Evolutionary conservation across 345 rosid genomes (phyloP).

Genomic region (Citrus sinensis): DVS_A1.0 CM039166.1:23764501-23765000

Average conservation of each 20-base stretch:
- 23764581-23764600: not conserved
- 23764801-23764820: not conserved
- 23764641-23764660: not conserved
- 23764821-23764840: not conserved
- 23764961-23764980: too few species aligned
- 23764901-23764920: too few species aligned
- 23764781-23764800: not conserved
- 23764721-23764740: too few species aligned
- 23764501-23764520: not conserved
- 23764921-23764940: too few species aligned
- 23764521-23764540: not conserved
- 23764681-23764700: not conserved
- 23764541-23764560: not conserved
- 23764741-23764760: too few species aligned
- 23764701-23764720: not conserved
- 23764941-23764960: too few species aligned
- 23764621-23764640: not conserved
- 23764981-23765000: too few species aligned
- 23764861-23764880: not conserved
- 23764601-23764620: not conserved
- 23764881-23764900: not conserved
- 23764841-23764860: not conserved
- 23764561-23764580: not conserved
- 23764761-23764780: not conserved
- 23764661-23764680: not conserved